Conservation (phyloP, 1,139 yeast genomes). For the Saccharomyces hybrid region DNA sequence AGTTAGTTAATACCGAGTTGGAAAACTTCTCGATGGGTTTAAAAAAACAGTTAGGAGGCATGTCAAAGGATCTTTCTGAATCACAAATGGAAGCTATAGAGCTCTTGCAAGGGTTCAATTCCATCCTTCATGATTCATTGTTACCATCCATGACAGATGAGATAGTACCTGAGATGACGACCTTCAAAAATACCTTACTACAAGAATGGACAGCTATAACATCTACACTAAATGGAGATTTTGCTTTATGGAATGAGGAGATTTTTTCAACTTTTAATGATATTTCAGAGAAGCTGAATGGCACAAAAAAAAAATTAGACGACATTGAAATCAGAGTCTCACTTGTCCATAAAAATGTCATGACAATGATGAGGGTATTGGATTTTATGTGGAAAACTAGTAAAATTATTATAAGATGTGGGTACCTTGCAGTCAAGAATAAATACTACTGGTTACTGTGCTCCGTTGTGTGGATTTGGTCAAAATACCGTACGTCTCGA, state of each 20-base stretch:
- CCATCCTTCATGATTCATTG: conserved; percentile 5
- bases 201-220: conserved; percentile 12
- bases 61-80: conserved; percentile 1
- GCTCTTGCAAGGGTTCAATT: conserved; percentile 5
- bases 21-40: conserved; percentile 2
- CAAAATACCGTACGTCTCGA: background rate
- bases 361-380: background rate
- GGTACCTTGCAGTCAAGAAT: background rate
- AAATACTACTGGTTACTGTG: background rate
- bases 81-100: conserved; percentile 5
- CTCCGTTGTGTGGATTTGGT: background rate
- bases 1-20: background rate
- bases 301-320: conserved; percentile 11
- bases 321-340: conserved; percentile 7
- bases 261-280: conserved; percentile 7
- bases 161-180: conserved; percentile 5
- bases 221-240: conserved; percentile 7
- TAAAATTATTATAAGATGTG: background rate
- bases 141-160: conserved; percentile 5
- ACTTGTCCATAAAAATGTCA: background rate
- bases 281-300: conserved; percentile 9
- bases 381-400: background rate
- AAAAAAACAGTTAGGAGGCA: conserved; percentile 2
- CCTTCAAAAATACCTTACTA: conserved; percentile 8
- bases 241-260: conserved; percentile 10